Percentiles rank a stretch among this genome's conserved stretches.
Conservation (phyloP, 306 rosid genomes). For the Cucurbita maxima region DNA sequence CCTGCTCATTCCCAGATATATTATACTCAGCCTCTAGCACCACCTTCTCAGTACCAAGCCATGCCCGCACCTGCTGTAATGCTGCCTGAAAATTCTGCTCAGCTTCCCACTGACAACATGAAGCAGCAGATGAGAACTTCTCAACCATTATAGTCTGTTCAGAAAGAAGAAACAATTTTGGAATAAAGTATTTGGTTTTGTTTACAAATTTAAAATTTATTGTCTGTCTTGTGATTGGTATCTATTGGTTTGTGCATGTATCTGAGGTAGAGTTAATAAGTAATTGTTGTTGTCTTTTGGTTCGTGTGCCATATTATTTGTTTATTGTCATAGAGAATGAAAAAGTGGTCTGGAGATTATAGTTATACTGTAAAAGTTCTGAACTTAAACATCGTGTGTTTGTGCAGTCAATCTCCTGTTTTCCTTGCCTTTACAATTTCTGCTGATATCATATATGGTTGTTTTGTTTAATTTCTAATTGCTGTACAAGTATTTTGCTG, state of each 20-base stretch:
- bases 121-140: conserved; percentile 82
- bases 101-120: conserved; percentile 52
- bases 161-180: conserved; percentile 64
- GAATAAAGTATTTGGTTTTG: conserved; percentile 32
- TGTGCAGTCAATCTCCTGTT: conserved; percentile 35
- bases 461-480: not conserved
- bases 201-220: conserved; percentile 32
- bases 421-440: not conserved
- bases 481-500: not conserved
- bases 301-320: conserved; percentile 35
- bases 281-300: conserved; percentile 29
- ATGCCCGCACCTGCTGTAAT: conserved; percentile 46
- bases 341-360: conserved; percentile 41
- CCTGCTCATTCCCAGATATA: conserved; percentile 62
- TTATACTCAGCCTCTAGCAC: conserved; percentile 68
- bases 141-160: conserved; percentile 38
- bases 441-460: not conserved
- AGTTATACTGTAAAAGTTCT: conserved; percentile 71
- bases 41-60: conserved; percentile 84
- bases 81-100: conserved; percentile 47
- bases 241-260: conserved; percentile 51
- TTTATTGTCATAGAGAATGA: conserved; percentile 46
- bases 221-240: conserved; percentile 36
- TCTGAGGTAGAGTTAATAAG: conserved; percentile 75
- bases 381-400: conserved; percentile 38